Evolutionary conservation across 1,139 yeast genomes (phyloP).

Genomic region (Pichia sp.): DNA sequence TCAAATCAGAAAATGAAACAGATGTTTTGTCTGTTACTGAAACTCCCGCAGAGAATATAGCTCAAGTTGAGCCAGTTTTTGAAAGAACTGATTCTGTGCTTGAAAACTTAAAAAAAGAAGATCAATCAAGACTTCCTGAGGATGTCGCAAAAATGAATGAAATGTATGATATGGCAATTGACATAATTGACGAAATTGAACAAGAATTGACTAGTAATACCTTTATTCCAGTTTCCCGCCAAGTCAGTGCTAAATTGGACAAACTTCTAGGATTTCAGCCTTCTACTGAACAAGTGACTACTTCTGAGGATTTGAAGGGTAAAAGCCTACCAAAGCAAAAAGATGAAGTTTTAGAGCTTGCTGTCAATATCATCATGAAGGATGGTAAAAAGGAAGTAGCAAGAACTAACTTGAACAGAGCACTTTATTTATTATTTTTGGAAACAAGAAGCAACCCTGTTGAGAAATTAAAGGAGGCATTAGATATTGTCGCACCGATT

Average conservation of each 20-base stretch:
- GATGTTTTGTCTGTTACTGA: not conserved
- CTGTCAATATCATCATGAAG: slow-evolving; percentile 86
- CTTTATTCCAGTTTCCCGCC: slow-evolving; percentile 28
- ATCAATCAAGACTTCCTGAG: slow-evolving; percentile 20
- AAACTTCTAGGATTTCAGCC: slow-evolving; percentile 47
- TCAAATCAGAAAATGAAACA: slow-evolving; percentile 1
- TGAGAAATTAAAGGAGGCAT: slow-evolving; percentile 61
- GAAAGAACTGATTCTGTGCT: slow-evolving; percentile 8
- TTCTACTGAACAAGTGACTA: slow-evolving; percentile 53
- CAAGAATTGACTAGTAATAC: slow-evolving; percentile 38
- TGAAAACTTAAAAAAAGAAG: slow-evolving; percentile 19
- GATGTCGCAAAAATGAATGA: slow-evolving; percentile 38
- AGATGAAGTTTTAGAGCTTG: slow-evolving; percentile 71
- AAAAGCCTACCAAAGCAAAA: slow-evolving; percentile 56
- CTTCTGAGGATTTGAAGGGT: slow-evolving; percentile 47
- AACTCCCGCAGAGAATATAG: not conserved
- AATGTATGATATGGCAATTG: slow-evolving; percentile 64
- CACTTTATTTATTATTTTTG: slow-evolving; percentile 74
- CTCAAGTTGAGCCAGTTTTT: not conserved
- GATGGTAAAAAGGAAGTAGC: slow-evolving; percentile 87
- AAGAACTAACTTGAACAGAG: slow-evolving; percentile 66
- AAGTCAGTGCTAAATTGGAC: slow-evolving; percentile 24
- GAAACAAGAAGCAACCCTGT: slow-evolving; percentile 75
- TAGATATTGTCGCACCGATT: slow-evolving; percentile 83
- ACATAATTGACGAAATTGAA: slow-evolving; percentile 55